Evolutionary conservation across 345 rosid species (phyloP), one percentile per base, ranked within the genome.

Genomic region (Hypericum androsaemum): DNA sequence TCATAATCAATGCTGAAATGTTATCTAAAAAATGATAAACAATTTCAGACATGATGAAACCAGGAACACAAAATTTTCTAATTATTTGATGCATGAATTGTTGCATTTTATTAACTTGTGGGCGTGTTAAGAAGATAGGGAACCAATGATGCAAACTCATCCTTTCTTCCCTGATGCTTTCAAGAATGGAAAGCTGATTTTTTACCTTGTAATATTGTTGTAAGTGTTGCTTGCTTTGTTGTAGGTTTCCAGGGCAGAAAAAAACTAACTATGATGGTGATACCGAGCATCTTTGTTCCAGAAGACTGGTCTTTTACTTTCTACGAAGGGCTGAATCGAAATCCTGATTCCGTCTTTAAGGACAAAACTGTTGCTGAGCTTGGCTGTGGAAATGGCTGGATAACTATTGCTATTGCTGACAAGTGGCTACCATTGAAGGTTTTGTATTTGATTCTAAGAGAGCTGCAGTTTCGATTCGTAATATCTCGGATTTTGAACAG

Each of bases 301-400:
- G 96, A 87, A 67, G 95, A 87, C 71, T 90, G 98, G 98, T 90
- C 96, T 14, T 90, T 79, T 69, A 90, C 98, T 53, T 90, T 90
- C 64, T 87, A 80, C 51, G 96, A 90, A 76, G 96, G 98, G 47
- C 82, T 87, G 43, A 90, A 90, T 62, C 77, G 98, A 71, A 88
- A 90, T 68, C 89, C 89, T 5, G 92, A 90, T 59, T 79, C 98
- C 45, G 81, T 87, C 57, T 90, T 90, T 64, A 84, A 84, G 76
- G 98, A 87, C 71, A 87, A 72, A 78, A 68, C 83, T 8, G 74
- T 90, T 43, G 79, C 98, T 51, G 98, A 90, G 73, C 98, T 90
- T 73, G 98, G 98, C 17, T 90, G 98, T 64, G 98, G 98, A 57
- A 90, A 90, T 43, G 98, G 98, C 56, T 90, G 98, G 96, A 90